Evolutionary conservation across 495 filamentous ascomycete genomes (phyloP), one percentile per base, ranked within the genome.

Genomic region (Trichocladium uniseriatum): DNA sequence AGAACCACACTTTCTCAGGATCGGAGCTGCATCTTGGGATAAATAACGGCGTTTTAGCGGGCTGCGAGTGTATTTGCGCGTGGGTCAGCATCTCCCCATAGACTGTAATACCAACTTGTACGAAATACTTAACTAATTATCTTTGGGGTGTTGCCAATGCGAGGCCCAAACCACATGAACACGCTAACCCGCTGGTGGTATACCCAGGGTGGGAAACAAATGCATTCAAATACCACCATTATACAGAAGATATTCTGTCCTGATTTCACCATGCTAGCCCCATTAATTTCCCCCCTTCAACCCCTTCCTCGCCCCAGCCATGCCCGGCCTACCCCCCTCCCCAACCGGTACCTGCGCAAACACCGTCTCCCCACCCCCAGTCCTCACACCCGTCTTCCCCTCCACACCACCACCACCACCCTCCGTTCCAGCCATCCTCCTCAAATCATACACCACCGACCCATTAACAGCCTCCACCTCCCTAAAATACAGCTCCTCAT

Each of bases 401-500:
- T 29, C 27, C 27, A 10, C 27, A 29, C 27, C 27, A 29, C 22
- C 40, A 43, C 6, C 21, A 16, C 40, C 27, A 16, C 14, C 15
- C 19, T 8, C 28, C 18, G 18, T 29, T 13, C 61, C 51, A 7
- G 19, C 52, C 34, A 59, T 21, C 42, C 56, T 59, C 56, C 60
- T 65, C 9, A 43, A 35, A 46, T 70, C 65, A n/a, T 18, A 54
- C 2, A 64, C 50, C 38, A 49, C 27, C 10, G 38, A 22, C 38
- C 46, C 46, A 49, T 49, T 61, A 0, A 51, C 53, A 21, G 61
- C 65, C 4, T 36, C 54, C 21, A 70, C 64, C 21, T 66, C 59
- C 15, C 66, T 56, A 38, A 45, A 60, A 21, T 70, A 72, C 29
- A 69, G 20, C 53, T 62, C 53, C 18, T 53, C 27, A 39, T 50